Evolutionary conservation across 768 basidiomycete species (phyloP).

Genomic region (Pleurotus pulmonarius): DNA sequence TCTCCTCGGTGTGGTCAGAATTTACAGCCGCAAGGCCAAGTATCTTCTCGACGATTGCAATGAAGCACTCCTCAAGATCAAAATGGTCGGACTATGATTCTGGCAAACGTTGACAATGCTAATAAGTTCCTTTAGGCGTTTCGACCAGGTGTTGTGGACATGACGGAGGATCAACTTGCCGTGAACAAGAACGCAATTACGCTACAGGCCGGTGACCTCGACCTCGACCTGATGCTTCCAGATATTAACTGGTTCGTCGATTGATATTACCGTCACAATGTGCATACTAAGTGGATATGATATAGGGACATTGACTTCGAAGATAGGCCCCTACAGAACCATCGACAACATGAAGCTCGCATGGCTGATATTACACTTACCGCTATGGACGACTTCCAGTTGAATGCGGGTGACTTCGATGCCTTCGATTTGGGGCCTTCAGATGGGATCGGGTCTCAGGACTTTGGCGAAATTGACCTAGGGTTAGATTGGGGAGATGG

Average conservation of each 20-base stretch:
- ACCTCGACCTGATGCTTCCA: constrained; percentile 75
- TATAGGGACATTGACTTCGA: constrained; percentile 79
- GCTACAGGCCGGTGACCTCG: constrained; percentile 70
- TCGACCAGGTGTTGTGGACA: constrained; percentile 90
- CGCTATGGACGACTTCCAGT: constrained; percentile 66
- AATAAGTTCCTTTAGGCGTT: constrained; percentile 60
- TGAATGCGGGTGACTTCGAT: constrained; percentile 61
- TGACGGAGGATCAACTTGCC: constrained; percentile 90
- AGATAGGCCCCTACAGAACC: constrained; percentile 57
- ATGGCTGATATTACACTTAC: constrained; percentile 87
- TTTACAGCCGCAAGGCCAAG: constrained; percentile 97
- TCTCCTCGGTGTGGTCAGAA: constrained; percentile 92
- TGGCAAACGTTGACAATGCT: not conserved
- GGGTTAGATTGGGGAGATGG: constrained; percentile 77
- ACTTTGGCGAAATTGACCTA: constrained; percentile 68
- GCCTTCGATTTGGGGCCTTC: constrained; percentile 71
- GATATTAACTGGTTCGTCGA: constrained; percentile 71
- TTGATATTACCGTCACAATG: not conserved
- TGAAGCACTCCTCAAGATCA: constrained; percentile 91
- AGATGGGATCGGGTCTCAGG: constrained; percentile 85
- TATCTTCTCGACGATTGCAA: constrained; percentile 98
- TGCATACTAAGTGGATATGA: not conserved
- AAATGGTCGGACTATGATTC: constrained; percentile 60
- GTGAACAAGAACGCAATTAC: constrained; percentile 90
- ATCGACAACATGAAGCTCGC: constrained; percentile 80